Percentiles rank a stretch among this genome's conserved stretches.
Conservation (phyloP, 176 grass and related monocot genomes). For the Carex scoparia region DNA sequence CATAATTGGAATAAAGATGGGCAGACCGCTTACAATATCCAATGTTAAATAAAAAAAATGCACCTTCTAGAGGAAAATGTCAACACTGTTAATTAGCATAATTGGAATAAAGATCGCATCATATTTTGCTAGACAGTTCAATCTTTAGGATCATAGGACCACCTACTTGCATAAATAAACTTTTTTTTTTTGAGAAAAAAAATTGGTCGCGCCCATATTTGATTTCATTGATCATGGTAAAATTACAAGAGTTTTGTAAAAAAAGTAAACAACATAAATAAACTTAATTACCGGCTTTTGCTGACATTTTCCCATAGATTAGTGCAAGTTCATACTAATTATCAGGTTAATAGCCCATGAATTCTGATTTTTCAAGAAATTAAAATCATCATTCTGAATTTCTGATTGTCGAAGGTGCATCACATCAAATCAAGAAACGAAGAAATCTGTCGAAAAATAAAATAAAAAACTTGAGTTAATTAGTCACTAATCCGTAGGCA, state of each 20-base stretch:
- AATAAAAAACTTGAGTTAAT: neutral
- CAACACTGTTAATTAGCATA: neutral
- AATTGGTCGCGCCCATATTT: no score
- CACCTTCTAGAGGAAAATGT: neutral
- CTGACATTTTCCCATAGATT: no score
- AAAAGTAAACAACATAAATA: no score
- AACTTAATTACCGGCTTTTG: no score
- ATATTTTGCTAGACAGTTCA: neutral
- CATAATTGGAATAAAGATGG: no score
- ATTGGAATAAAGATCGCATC: neutral
- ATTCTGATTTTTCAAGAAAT: neutral
- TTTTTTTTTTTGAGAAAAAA: no score
- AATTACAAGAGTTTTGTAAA: no score
- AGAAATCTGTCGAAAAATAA: neutral
- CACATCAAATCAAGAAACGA: neutral
- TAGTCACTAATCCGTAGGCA: constrained; percentile 37
- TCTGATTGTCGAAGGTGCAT: neutral
- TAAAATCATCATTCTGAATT: neutral
- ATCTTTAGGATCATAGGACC: neutral
- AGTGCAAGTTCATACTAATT: no score
- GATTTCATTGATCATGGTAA: no score
- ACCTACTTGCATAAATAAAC: no score
- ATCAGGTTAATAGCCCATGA: neutral
- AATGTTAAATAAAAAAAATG: neutral
- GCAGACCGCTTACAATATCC: no score